A percentile compares a stretch with the other conserved stretches of the same genome.
Conservation (phyloP, 306 rosid genomes). For the Trifolium repens region DNA sequence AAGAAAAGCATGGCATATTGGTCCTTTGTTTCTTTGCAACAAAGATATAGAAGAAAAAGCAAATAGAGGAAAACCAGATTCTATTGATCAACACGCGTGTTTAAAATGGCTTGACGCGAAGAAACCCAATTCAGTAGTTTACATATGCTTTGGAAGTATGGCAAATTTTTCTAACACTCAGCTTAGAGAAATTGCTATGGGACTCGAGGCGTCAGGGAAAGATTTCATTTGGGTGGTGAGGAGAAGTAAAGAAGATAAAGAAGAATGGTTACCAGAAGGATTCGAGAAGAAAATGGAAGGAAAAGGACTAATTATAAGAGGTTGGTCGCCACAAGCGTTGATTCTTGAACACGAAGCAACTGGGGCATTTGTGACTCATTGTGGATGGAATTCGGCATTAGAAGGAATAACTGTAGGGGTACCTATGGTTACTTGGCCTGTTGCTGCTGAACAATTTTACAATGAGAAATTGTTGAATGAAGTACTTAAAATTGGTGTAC, state of each 20-base stretch:
- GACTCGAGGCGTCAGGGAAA: constrained; percentile 54
- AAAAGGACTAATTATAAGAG: constrained; percentile 49
- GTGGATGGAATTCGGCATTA: constrained; percentile 60
- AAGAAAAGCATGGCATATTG: constrained; percentile 57
- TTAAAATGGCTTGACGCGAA: constrained; percentile 44
- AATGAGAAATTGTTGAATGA: constrained; percentile 47
- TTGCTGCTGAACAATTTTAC: constrained; percentile 46
- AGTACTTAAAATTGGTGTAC: constrained; percentile 33
- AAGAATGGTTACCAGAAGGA: constrained; percentile 48
- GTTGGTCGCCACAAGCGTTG: constrained; percentile 52
- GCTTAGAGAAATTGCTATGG: constrained; percentile 55
- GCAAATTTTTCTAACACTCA: constrained; percentile 45
- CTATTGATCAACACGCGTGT: constrained; percentile 1
- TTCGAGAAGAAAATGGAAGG: constrained; percentile 51
- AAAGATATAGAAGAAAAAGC: neutral
- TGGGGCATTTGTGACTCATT: constrained; percentile 52
- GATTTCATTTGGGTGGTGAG: constrained; percentile 60
- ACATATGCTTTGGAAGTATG: constrained; percentile 55
- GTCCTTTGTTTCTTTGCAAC: constrained; percentile 43
- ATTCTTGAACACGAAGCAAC: constrained; percentile 50
- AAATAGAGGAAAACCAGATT: constrained; percentile 22
- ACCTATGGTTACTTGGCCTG: constrained; percentile 59
- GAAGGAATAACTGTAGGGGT: constrained; percentile 52
- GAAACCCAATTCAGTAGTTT: constrained; percentile 56
- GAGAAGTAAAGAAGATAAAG: constrained; percentile 1